A percentile compares a stretch with the other conserved stretches of the same genome.
phyloP scores from a whole-genome alignment of 2,329 filamentous ascomycete genomes.

The Gliomastix tumulicola region DNA sequence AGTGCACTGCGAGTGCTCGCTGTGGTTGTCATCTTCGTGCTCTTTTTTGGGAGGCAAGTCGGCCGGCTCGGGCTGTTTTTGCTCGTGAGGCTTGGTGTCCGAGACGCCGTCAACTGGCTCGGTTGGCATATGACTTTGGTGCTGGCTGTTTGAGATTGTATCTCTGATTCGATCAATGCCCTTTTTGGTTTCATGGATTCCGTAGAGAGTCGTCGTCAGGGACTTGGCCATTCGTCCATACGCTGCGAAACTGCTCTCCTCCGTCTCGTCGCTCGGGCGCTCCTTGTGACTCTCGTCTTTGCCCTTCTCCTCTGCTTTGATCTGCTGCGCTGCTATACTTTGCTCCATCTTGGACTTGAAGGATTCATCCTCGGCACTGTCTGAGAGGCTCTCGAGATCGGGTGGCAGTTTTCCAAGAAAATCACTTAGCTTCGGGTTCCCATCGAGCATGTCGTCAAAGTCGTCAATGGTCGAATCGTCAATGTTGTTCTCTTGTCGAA shows the following conservation, averaged over 20 bases:
- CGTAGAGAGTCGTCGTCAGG: slow-evolving; percentile 41
- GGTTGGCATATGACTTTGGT: too few relatives aligned
- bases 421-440: background rate
- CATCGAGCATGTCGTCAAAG: slow-evolving; percentile 38
- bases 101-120: slow-evolving; percentile 1
- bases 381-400: background rate
- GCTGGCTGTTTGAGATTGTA: slow-evolving; percentile 35
- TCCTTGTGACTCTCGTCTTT: too few relatives aligned
- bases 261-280: slow-evolving; percentile 3
- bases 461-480: slow-evolving; percentile 56
- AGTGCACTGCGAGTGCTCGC: too few relatives aligned
- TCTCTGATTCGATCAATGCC: slow-evolving; percentile 53
- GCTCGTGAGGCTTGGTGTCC: slow-evolving; percentile 6
- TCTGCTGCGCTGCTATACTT: background rate
- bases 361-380: slow-evolving; percentile 15
- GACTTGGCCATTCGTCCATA: slow-evolving; percentile 44
- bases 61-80: background rate
- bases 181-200: slow-evolving; percentile 47
- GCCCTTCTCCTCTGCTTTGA: too few relatives aligned
- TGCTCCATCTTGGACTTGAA: slow-evolving; percentile 11
- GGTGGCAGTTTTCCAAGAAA: background rate
- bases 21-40: background rate
- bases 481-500: slow-evolving; percentile 44
- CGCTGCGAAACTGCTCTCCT: slow-evolving; percentile 31
- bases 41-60: background rate